A percentile compares a stretch with the other conserved stretches of the same genome.
Conservation (phyloP, 352 stramenopile species). For the Pythium guiyangense region DNA sequence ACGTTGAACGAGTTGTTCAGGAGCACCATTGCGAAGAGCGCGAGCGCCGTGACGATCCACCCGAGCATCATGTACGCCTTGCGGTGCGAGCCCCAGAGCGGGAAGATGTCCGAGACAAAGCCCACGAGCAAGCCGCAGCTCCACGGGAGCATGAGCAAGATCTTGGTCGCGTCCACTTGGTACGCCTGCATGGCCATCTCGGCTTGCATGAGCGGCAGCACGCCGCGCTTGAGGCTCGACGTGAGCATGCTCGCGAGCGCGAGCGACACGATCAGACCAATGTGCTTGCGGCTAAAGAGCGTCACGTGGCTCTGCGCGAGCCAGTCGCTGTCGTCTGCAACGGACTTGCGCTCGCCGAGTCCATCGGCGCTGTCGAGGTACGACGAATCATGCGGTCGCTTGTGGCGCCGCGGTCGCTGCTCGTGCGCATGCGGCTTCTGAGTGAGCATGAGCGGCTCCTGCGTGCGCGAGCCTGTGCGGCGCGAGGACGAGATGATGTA, state of each 20-base stretch:
- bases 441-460: no score
- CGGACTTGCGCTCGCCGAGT: no score
- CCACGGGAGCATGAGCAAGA: conserved; percentile 36
- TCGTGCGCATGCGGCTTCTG: no score
- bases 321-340: no score
- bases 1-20: conserved; percentile 26
- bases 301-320: conserved; percentile 16
- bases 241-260: conserved; percentile 34
- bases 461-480: no score
- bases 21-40: conserved; percentile 32
- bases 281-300: conserved; percentile 20
- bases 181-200: conserved; percentile 35
- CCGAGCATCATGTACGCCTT: conserved; percentile 20
- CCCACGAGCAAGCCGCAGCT: conserved; percentile 20
- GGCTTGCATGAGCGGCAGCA: conserved; percentile 29
- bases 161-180: conserved; percentile 28
- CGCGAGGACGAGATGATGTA: conserved; percentile 10
- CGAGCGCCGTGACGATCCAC: conserved; percentile 18
- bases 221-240: conserved; percentile 34
- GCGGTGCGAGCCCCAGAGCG: conserved; percentile 12
- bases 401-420: no score
- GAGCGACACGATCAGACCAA: conserved; percentile 32
- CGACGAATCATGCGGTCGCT: no score
- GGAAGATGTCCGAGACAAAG: conserved; percentile 16
- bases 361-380: no score